Evolutionary conservation across 2,329 filamentous ascomycete genomes (phyloP).

Genomic region (Diaporthe aspalathi): DNA sequence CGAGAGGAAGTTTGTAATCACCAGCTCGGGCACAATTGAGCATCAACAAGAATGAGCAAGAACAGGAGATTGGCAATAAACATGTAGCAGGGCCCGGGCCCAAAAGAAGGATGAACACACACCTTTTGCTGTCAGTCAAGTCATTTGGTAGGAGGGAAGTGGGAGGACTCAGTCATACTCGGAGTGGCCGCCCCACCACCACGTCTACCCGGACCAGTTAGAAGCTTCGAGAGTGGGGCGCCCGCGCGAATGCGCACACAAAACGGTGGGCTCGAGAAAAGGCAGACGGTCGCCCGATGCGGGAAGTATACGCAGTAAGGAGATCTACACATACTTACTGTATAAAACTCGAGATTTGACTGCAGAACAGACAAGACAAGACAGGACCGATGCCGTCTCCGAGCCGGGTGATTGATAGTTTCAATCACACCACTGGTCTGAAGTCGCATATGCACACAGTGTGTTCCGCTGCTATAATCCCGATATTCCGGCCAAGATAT

Average conservation of each 20-base stretch:
- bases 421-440: background rate
- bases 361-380: too few species aligned
- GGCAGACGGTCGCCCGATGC: background rate
- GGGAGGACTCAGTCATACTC: slow-evolving; percentile 34
- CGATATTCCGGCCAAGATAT: too few species aligned
- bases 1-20: slow-evolving; percentile 5
- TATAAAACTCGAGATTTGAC: too few species aligned
- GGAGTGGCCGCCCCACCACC: slow-evolving; percentile 22
- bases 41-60: slow-evolving; percentile 37
- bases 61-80: slow-evolving; percentile 14
- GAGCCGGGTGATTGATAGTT: too few species aligned
- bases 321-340: too few species aligned
- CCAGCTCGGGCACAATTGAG: slow-evolving; percentile 35
- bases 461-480: background rate
- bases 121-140: slow-evolving; percentile 14
- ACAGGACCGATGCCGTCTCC: too few species aligned
- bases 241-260: slow-evolving; percentile 29
- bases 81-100: background rate
- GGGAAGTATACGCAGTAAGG: too few species aligned
- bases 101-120: slow-evolving; percentile 21
- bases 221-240: slow-evolving; percentile 33
- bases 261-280: background rate
- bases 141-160: too few species aligned
- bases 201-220: slow-evolving; percentile 28
- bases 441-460: background rate